Percentiles rank a stretch among this genome's conserved stretches.
Conservation (phyloP, 768 basidiomycete genomes). For the Gymnopilus junonius region DNA sequence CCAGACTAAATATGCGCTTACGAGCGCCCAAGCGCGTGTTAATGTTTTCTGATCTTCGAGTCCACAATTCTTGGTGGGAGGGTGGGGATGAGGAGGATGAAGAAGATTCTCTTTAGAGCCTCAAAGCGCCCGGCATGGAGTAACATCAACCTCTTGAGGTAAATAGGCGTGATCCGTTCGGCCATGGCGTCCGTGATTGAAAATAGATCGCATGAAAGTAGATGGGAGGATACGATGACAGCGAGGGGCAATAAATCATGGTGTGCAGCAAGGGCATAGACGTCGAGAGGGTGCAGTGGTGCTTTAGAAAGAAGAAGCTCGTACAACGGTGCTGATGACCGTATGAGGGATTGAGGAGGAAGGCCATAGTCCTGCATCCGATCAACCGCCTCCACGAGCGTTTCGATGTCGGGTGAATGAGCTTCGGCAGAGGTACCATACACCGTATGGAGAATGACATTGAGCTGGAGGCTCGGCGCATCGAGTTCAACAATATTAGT, state of each 20-base stretch:
- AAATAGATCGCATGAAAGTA: constrained; percentile 36
- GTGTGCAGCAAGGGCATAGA: constrained; percentile 44
- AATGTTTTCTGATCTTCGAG: constrained; percentile 33
- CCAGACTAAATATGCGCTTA: constrained; percentile 34
- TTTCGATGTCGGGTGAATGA: constrained; percentile 54
- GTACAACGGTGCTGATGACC: constrained; percentile 30
- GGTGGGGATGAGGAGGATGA: constrained; percentile 29
- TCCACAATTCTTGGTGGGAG: constrained; percentile 29
- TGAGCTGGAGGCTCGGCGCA: constrained; percentile 49
- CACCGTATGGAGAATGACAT: constrained; percentile 56
- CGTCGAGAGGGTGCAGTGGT: constrained; percentile 37
- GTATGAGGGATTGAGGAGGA: constrained; percentile 23
- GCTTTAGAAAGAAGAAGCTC: constrained; percentile 33
- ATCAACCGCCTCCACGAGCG: too few species aligned
- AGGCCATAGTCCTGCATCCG: constrained; percentile 29
- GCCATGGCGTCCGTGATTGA: constrained; percentile 41
- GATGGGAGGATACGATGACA: constrained; percentile 37
- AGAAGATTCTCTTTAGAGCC: constrained; percentile 35
- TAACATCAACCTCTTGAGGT: constrained; percentile 41
- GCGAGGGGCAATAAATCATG: constrained; percentile 40
- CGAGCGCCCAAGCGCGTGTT: constrained; percentile 38
- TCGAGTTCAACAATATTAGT: constrained; percentile 43
- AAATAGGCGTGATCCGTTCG: constrained; percentile 40
- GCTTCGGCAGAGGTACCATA: constrained; percentile 53
- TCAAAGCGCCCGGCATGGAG: constrained; percentile 38